Conservation (phyloP, 371 early-diverging fungal species). For the Catenaria anguillulae region DNA sequence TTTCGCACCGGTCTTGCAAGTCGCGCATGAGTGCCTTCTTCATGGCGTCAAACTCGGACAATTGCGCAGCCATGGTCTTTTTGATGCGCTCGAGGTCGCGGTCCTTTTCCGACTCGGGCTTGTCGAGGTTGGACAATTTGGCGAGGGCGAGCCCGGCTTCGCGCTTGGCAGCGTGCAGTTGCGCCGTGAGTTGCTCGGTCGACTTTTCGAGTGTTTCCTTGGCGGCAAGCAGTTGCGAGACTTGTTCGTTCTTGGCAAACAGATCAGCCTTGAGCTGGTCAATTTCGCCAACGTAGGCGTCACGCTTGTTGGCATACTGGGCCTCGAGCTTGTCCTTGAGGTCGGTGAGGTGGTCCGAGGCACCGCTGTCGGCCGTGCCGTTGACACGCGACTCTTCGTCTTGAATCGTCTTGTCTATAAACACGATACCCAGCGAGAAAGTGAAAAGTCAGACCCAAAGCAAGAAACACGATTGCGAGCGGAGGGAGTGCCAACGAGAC, state of each 20-base stretch:
- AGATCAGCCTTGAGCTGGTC: constrained; percentile 50
- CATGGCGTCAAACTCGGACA: constrained; percentile 87
- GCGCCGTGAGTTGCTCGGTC: constrained; percentile 47
- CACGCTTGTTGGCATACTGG: constrained; percentile 60
- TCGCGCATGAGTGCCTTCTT: constrained; percentile 92
- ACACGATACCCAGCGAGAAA: neutral
- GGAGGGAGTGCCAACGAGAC: neutral
- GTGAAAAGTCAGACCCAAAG: no score
- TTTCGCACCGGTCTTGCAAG: constrained; percentile 86
- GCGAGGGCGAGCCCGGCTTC: constrained; percentile 18
- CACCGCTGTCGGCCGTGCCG: constrained; percentile 26
- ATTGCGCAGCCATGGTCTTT: constrained; percentile 78
- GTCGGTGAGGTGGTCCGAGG: constrained; percentile 44
- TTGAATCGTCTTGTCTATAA: constrained; percentile 66
- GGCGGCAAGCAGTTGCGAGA: constrained; percentile 40
- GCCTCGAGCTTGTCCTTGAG: constrained; percentile 71
- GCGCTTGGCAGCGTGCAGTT: constrained; percentile 7
- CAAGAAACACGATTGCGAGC: no score
- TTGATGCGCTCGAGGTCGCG: constrained; percentile 71
- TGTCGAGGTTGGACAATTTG: constrained; percentile 11
- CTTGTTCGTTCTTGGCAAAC: constrained; percentile 52
- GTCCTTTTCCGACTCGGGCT: constrained; percentile 40
- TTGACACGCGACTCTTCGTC: constrained; percentile 48
- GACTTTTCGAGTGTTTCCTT: constrained; percentile 40
- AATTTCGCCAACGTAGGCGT: constrained; percentile 61